Conservation (phyloP, 192 early-diverging fungal species). For the Coemansia sp. region DNA sequence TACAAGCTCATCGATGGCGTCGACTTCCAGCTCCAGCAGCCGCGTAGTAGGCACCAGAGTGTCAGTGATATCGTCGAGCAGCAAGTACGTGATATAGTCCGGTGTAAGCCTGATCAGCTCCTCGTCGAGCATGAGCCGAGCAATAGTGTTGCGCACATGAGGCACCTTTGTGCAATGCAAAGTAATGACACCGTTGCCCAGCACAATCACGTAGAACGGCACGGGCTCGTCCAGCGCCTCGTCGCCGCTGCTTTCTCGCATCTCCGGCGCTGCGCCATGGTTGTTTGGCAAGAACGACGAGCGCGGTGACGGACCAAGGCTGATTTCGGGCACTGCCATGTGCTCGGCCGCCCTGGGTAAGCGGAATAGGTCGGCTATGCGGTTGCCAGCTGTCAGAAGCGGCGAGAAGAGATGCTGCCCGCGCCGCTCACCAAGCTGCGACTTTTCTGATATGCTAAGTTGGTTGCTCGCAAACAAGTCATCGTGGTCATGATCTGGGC, state of each 20-base stretch:
- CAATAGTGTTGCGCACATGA: constrained; percentile 55
- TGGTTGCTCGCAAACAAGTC: neutral
- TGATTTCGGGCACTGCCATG: constrained; percentile 5
- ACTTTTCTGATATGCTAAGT: neutral
- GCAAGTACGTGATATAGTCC: constrained; percentile 71
- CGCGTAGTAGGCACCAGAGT: constrained; percentile 84
- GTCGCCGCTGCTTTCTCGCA: constrained; percentile 10
- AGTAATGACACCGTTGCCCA: constrained; percentile 44
- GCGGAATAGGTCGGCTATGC: neutral
- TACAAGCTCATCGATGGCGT: constrained; percentile 94
- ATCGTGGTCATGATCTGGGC: neutral
- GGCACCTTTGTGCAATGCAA: constrained; percentile 56
- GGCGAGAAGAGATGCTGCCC: neutral
- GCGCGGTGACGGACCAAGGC: neutral
- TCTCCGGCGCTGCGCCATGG: neutral
- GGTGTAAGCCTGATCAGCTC: constrained; percentile 21
- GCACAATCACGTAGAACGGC: constrained; percentile 50
- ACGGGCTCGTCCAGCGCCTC: constrained; percentile 41
- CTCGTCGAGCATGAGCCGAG: constrained; percentile 38
- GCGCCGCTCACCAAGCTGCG: neutral
- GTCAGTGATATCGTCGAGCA: constrained; percentile 95
- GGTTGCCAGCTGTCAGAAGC: neutral
- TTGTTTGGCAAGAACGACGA: neutral
- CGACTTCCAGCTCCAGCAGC: constrained; percentile 91
- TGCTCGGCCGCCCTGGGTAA: neutral